Conservation (phyloP, 2,329 filamentous ascomycete species). For the Ophiostoma sp. region DNA sequence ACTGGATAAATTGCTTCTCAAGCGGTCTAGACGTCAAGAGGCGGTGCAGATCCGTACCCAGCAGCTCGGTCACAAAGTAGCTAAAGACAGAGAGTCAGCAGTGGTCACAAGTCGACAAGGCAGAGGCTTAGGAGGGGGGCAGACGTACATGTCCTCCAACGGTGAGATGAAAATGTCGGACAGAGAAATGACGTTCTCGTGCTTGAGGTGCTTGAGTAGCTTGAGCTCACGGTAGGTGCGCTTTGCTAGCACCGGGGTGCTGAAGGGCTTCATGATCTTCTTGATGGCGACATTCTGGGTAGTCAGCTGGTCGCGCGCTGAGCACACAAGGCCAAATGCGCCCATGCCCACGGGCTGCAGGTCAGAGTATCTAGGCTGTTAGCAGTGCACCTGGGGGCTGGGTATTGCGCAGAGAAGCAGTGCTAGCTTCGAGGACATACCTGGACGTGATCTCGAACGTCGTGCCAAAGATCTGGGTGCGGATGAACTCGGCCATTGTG, state of each 20-base stretch:
- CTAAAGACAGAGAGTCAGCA: background rate
- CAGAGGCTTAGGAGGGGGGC: too few species aligned
- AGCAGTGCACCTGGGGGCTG: background rate
- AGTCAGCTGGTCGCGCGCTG: constrained; percentile 95
- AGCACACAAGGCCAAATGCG: constrained; percentile 96
- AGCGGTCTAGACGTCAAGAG: constrained; percentile 90
- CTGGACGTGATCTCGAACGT: constrained; percentile 99
- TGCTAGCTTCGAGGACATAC: constrained; percentile 44
- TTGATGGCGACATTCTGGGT: constrained; percentile 96
- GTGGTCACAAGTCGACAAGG: background rate
- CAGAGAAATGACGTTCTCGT: constrained; percentile 98
- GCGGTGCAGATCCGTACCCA: constrained; percentile 93
- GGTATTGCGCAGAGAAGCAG: background rate
- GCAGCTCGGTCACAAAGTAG: constrained; percentile 96
- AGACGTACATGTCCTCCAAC: constrained; percentile 75
- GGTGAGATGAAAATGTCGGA: constrained; percentile 99
- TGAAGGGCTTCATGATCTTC: constrained; percentile 99
- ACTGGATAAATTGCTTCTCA: constrained; percentile 99
- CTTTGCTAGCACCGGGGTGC: constrained; percentile 96
- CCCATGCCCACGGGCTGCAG: constrained; percentile 98
- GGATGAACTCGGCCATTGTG: constrained; percentile 97
- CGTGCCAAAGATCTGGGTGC: constrained; percentile 98
- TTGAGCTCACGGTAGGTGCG: constrained; percentile 96
- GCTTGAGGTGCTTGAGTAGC: constrained; percentile 89
- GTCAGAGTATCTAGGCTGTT: constrained; percentile 72